Evolutionary conservation across 345 rosid genomes (phyloP).

Genomic region (Corymbia maculata): DNA sequence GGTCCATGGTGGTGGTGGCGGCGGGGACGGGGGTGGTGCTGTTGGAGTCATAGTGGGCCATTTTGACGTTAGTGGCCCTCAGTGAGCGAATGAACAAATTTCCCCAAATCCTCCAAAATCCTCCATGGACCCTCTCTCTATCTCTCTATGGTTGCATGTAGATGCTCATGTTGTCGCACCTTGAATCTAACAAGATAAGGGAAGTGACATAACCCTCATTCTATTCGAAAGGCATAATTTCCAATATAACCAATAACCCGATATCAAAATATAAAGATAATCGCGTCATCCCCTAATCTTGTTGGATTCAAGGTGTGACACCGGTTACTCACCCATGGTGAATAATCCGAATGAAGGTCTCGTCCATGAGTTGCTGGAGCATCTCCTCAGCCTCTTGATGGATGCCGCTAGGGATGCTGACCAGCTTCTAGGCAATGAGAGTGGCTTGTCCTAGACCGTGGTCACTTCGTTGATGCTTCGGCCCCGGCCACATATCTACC

Average conservation of each 20-base stretch:
- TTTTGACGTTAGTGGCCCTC: not conserved
- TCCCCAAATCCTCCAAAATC: no score
- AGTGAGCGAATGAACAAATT: not conserved
- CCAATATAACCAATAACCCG: accelerated
- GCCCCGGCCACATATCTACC: not conserved
- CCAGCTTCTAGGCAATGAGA: not conserved
- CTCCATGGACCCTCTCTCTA: no score
- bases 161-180: no score
- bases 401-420: not conserved
- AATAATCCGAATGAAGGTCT: not conserved
- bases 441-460: not conserved
- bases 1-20: not conserved
- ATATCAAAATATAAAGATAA: not conserved
- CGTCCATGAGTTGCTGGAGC: not conserved
- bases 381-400: not conserved
- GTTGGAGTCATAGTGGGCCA: not conserved
- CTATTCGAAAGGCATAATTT: accelerated
- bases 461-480: not conserved
- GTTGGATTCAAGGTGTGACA: not conserved
- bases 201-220: accelerated
- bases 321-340: not conserved
- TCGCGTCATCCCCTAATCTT: not conserved
- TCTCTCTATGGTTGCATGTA: no score
- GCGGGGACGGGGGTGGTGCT: no score
- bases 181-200: no score